A percentile compares a stretch with the other conserved stretches of the same genome.
These are phyloP conservation scores for Daphne laureola DNA, from an alignment of 441 rosid species.

Conservation along the genomic window DNA sequence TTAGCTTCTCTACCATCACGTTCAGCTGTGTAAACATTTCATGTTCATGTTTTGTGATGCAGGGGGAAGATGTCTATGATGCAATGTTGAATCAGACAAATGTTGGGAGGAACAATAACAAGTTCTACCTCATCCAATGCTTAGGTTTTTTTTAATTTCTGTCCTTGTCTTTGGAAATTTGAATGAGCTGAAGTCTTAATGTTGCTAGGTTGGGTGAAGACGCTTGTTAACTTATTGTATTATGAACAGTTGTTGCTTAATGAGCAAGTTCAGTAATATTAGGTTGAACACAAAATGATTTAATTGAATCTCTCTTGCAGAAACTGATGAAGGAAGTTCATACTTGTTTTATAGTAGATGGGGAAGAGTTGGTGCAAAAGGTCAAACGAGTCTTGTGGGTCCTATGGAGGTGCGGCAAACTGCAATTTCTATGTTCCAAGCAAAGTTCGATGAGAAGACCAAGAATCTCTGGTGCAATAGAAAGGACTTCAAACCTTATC, in stretches of 20 bases:
- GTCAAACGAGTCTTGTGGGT: slow-evolving; percentile 67
- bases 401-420: slow-evolving; percentile 44
- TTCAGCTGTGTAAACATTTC: too few relatives aligned
- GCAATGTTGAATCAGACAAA: slow-evolving; percentile 66
- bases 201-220: too few relatives aligned
- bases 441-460: slow-evolving; percentile 69
- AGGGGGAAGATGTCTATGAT: slow-evolving; percentile 52
- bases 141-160: slow-evolving; percentile 32
- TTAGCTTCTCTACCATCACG: background rate
- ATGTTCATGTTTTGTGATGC: slow-evolving; percentile 13
- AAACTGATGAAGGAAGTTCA: slow-evolving; percentile 44
- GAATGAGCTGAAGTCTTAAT: too few relatives aligned
- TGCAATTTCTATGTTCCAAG: slow-evolving; percentile 49
- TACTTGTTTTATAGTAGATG: slow-evolving; percentile 52
- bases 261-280: too few relatives aligned
- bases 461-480: slow-evolving; percentile 53
- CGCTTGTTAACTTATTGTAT: too few relatives aligned
- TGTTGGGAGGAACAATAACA: slow-evolving; percentile 55
- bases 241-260: too few relatives aligned
- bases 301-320: slow-evolving; percentile 23
- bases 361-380: slow-evolving; percentile 72
- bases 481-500: slow-evolving; percentile 43
- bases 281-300: background rate
- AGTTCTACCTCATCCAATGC: slow-evolving; percentile 53
- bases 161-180: too few relatives aligned